Conservation (phyloP, 2,329 filamentous ascomycete species). For the Coniochaeta sp. region DNA sequence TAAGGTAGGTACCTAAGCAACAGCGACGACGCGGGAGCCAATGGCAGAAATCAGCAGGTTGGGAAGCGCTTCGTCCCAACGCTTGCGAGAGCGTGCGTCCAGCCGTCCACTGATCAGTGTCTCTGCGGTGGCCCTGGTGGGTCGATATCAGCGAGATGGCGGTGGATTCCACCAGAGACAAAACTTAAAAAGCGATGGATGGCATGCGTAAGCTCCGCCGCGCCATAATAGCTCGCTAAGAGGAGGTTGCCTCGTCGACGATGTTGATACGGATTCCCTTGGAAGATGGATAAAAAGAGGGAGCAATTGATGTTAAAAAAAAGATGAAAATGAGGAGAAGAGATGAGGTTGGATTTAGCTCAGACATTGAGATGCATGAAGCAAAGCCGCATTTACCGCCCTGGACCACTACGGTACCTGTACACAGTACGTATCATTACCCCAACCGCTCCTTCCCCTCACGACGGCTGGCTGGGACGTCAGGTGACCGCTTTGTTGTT, state of each 20-base stretch:
- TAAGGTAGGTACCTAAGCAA: no score
- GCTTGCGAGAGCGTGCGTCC: neutral
- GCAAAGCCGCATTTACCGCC: neutral
- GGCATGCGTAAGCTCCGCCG: neutral
- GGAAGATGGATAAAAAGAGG: neutral
- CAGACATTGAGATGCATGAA: neutral
- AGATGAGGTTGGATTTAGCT: constrained; percentile 11
- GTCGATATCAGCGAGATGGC: neutral
- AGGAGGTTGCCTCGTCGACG: neutral
- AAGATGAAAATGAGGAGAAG: neutral
- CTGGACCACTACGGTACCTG: neutral
- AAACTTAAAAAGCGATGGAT: neutral
- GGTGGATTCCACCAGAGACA: neutral
- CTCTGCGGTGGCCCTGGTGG: no score
- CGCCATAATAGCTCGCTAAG: neutral
- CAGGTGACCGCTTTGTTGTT: neutral
- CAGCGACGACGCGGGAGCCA: no score
- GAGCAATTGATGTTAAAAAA: neutral
- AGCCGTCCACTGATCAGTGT: neutral
- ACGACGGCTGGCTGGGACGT: neutral
- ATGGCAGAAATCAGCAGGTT: neutral
- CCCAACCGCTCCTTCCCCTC: neutral
- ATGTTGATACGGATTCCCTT: neutral
- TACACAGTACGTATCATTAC: no score
- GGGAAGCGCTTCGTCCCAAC: neutral